Conservation (phyloP, 495 filamentous ascomycete genomes). For the Penicillium desertorum region DNA sequence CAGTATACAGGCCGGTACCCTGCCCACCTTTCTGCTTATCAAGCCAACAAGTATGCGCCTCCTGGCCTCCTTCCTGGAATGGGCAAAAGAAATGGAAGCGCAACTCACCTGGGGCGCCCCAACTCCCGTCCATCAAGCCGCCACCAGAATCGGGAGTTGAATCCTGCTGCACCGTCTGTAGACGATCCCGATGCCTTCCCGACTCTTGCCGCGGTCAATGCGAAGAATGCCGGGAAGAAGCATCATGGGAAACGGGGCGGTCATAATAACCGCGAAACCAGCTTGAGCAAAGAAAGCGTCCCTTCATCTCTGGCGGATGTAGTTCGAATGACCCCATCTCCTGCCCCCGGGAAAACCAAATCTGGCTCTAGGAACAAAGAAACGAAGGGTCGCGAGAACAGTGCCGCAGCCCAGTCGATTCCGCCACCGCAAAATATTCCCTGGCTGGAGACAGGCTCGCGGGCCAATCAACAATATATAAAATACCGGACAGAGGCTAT, state of each 20-base stretch:
- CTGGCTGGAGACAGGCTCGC: conserved; percentile 94
- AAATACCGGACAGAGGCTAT: conserved; percentile 93
- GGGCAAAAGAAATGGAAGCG: conserved; percentile 52
- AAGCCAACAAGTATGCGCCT: conserved; percentile 29
- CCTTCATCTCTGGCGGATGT: conserved; percentile 91
- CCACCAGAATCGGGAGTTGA: conserved; percentile 68
- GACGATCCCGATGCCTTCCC: conserved; percentile 98
- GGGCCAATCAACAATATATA: conserved; percentile 88
- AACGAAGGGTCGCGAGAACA: conserved; percentile 68
- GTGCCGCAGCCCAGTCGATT: conserved; percentile 76
- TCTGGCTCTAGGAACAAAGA: conserved; percentile 46
- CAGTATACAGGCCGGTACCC: conserved; percentile 47
- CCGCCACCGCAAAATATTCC: conserved; percentile 87
- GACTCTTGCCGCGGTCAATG: conserved; percentile 76
- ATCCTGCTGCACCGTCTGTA: conserved; percentile 69
- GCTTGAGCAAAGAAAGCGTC: conserved; percentile 57
- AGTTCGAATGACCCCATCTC: conserved; percentile 88
- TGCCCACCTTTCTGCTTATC: conserved; percentile 30
- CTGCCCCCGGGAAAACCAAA: conserved; percentile 55
- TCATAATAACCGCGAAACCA: conserved; percentile 58
- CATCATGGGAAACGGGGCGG: conserved; percentile 86
- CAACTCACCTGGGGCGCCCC: conserved; percentile 51
- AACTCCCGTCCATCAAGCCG: conserved; percentile 86
- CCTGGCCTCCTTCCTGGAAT: conserved; percentile 39
- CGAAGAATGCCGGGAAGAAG: conserved; percentile 74